Conservation (phyloP, 73 alveolate species). For the Durusdinium trenchii region DNA sequence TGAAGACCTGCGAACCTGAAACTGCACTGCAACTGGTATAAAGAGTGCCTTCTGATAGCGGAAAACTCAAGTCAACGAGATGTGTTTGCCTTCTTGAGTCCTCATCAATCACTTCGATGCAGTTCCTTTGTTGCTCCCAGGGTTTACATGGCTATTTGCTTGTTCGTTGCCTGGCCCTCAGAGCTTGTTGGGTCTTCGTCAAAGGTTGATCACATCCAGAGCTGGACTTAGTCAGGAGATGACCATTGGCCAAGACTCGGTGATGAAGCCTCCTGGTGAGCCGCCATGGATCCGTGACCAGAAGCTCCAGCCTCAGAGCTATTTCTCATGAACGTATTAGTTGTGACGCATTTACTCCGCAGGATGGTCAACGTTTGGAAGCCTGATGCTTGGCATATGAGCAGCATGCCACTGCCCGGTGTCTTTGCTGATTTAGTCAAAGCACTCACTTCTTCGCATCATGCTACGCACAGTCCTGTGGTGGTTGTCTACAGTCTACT, state of each 20-base stretch:
- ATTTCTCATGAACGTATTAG: not conserved
- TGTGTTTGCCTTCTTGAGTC: no score
- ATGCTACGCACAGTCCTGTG: not conserved
- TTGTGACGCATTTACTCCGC: not conserved
- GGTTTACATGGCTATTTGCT: conserved; percentile 82
- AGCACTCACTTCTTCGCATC: not conserved
- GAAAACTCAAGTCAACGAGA: not conserved
- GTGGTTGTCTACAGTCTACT: not conserved
- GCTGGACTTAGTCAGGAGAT: conserved; percentile 31
- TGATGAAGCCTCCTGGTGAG: conserved; percentile 95
- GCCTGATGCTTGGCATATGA: conserved; percentile 72
- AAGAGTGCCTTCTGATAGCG: not conserved
- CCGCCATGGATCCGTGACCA: conserved; percentile 95
- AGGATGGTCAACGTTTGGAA: conserved; percentile 81
- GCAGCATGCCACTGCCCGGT: conserved; percentile 70
- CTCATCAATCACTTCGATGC: no score
- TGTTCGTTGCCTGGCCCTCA: conserved; percentile 54
- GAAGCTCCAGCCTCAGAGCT: conserved; percentile 23
- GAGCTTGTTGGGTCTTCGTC: not conserved
- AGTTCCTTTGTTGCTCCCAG: not conserved
- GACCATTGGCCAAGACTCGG: conserved; percentile 76
- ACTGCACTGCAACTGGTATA: not conserved
- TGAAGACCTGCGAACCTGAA: not conserved
- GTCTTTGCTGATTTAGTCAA: not conserved
- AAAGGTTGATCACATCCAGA: not conserved